These are phyloP conservation scores for Salix viminalis DNA, from an alignment of 345 rosid species.

Conservation along the genomic window DNA sequence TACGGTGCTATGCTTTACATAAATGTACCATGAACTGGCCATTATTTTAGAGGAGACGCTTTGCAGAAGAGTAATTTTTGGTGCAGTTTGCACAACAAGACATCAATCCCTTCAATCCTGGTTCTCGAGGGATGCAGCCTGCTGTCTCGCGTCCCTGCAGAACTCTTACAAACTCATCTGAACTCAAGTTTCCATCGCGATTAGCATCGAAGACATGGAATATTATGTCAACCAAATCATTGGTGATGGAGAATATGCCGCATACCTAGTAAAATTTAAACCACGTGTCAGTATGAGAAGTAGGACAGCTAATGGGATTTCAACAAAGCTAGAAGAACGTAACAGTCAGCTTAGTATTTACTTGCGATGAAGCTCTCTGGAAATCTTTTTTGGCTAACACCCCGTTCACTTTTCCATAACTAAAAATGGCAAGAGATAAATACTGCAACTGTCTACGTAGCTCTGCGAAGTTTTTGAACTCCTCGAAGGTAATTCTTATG, in stretches of 20 bases:
- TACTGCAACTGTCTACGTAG: slow-evolving; percentile 17
- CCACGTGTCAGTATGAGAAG: background rate
- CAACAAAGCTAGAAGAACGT: background rate
- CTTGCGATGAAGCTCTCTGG: slow-evolving; percentile 29
- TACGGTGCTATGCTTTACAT: too few species aligned
- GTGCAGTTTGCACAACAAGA: slow-evolving; percentile 23
- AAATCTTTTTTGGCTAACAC: slow-evolving; percentile 17
- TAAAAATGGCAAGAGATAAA: slow-evolving; percentile 27
- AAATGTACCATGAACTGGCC: too few species aligned
- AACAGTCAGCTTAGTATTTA: background rate
- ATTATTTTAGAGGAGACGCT: background rate
- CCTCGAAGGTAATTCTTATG: slow-evolving; percentile 18
- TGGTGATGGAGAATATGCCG: slow-evolving; percentile 24
- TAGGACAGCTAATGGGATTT: too few species aligned
- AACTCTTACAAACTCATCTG: slow-evolving; percentile 24
- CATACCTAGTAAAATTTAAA: slow-evolving; percentile 17
- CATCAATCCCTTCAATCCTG: slow-evolving; percentile 13
- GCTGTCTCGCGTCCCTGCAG: slow-evolving; percentile 16
- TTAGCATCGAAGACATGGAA: slow-evolving; percentile 26
- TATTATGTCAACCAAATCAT: slow-evolving; percentile 20
- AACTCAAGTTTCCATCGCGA: slow-evolving; percentile 25
- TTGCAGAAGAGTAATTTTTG: background rate
- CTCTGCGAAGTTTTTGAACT: slow-evolving; percentile 21
- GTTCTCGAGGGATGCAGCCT: background rate
- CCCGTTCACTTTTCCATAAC: slow-evolving; percentile 29